phyloP scores from a whole-genome alignment of 345 rosid genomes.

The Alliaria petiolata region DNA sequence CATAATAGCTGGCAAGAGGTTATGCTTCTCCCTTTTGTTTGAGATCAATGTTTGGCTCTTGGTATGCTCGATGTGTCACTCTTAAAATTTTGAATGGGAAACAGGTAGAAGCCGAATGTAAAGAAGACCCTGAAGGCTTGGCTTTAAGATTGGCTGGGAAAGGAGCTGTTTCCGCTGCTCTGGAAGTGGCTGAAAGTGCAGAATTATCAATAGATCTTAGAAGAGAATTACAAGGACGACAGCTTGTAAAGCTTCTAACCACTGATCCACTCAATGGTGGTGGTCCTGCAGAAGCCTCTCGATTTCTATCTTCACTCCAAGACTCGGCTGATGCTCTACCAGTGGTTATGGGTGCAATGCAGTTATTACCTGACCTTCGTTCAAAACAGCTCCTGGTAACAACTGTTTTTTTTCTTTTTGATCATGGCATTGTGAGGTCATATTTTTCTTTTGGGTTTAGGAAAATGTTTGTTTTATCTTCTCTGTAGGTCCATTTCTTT shows the following conservation, averaged over 20 bases:
- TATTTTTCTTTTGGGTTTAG: neutral
- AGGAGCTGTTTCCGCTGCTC: conserved; percentile 98
- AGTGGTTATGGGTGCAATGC: conserved; percentile 99
- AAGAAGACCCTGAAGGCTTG: conserved; percentile 93
- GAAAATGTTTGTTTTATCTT: conserved; percentile 29
- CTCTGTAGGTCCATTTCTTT: conserved; percentile 85
- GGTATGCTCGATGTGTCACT: conserved; percentile 4
- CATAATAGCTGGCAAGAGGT: conserved; percentile 99
- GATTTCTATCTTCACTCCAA: conserved; percentile 84
- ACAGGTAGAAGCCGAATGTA: conserved; percentile 88
- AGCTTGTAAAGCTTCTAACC: conserved; percentile 95
- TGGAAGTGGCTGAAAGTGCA: conserved; percentile 97
- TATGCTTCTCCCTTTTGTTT: conserved; percentile 24
- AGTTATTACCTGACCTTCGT: conserved; percentile 84
- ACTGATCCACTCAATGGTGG: conserved; percentile 98
- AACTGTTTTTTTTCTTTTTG: conserved; percentile 3
- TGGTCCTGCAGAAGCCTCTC: conserved; percentile 99
- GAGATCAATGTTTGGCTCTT: conserved; percentile 16
- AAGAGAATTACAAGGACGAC: conserved; percentile 93
- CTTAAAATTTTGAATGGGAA: neutral
- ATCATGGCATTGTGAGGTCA: neutral
- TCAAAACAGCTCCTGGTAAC: conserved; percentile 95
- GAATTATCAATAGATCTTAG: conserved; percentile 79
- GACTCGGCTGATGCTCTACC: conserved; percentile 93
- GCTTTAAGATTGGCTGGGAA: conserved; percentile 95